Base-by-base conservation (phyloP, 371 early-diverging fungal species). In the Mortierella sp. region DNA sequence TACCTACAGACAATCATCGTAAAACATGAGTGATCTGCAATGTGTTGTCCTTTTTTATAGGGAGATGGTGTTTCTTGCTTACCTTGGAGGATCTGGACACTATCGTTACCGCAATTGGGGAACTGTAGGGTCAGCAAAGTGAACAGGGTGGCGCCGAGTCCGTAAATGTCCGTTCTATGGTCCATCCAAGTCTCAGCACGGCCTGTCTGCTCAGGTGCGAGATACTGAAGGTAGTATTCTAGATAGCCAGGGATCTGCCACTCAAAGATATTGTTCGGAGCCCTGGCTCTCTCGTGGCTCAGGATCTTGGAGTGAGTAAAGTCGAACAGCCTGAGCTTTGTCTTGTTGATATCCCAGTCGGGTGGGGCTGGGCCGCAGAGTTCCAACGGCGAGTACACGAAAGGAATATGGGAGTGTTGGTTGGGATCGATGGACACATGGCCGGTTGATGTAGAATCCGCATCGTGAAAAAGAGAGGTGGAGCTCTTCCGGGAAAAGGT, bases 161-260 rank as follows among this genome's bases (percentile, higher is more conserved):
- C 83, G 49, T 87, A 87, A 14, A 87, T 82, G 55, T 87, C 88
- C 16, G 88, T 87, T n/a, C 88, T 80, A 66, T 86, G 86, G 61
- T 87, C 88, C 28, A 86, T 85, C 52, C 84, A 84, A 50, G 84
- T 83, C 39, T 85, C 82, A 16, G 88, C 86, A 41, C 86, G 79
- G 21, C 86, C 86, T 1, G 86, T 87, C 54, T 87, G 88, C 46
- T 88, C 87, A 8, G 88, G 86, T 5, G 86, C 83, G 73, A 86
- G 69, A 58, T 50, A 76, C 24, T 76, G 76, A 8, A 76, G 34
- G 26, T 76, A 70, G 45, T 65, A 76, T 41, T 76, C 76, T 30
- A 76, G 12, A 21, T 61, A 76, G 2, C 76, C 70, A 8, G 76
- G 66, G 19, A 76, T 54, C 27, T 76, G 76, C 76, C 76, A 76